These are phyloP conservation scores for Austropuccinia psidii DNA, from an alignment of 1,284 basidiomycete genomes.

Conservation along the genomic window DNA sequence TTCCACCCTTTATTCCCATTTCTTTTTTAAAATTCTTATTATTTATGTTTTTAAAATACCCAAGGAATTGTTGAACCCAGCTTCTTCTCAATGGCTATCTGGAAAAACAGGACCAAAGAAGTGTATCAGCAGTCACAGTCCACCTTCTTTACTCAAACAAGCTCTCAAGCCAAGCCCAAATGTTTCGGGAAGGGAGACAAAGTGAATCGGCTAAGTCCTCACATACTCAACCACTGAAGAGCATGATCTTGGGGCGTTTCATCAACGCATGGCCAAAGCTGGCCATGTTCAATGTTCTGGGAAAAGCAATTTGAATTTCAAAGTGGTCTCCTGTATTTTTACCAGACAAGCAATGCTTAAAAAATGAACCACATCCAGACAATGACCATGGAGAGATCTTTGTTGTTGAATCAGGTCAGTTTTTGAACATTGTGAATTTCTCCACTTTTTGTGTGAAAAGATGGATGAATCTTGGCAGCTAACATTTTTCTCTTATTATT, in stretches of 20 bases:
- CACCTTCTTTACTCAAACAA: conserved; percentile 18
- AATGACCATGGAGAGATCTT: conserved; percentile 26
- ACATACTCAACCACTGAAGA: conserved; percentile 34
- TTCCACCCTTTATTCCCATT: too few species aligned
- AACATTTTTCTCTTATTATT: not conserved
- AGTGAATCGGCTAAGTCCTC: conserved; percentile 16
- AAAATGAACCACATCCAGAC: not conserved
- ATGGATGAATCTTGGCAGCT: not conserved
- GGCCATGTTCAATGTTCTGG: conserved; percentile 34
- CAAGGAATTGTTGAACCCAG: too few species aligned
- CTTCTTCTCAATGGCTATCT: not conserved
- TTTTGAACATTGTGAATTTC: too few species aligned
- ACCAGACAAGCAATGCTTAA: not conserved
- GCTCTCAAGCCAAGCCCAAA: conserved; percentile 10
- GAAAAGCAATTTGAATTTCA: conserved; percentile 32
- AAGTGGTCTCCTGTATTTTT: conserved; percentile 13
- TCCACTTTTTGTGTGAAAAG: not conserved
- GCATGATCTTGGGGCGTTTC: conserved; percentile 22
- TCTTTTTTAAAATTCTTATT: too few species aligned
- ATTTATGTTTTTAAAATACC: too few species aligned
- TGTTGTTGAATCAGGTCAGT: conserved; percentile 36
- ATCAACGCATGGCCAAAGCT: conserved; percentile 11
- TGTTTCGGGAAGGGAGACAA: not conserved
- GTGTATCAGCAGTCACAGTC: conserved; percentile 11
- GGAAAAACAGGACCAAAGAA: not conserved